Evolutionary conservation across 768 basidiomycete genomes (phyloP), one percentile per base, ranked within the genome.

Genomic region (Pleurotus giganteus): DNA sequence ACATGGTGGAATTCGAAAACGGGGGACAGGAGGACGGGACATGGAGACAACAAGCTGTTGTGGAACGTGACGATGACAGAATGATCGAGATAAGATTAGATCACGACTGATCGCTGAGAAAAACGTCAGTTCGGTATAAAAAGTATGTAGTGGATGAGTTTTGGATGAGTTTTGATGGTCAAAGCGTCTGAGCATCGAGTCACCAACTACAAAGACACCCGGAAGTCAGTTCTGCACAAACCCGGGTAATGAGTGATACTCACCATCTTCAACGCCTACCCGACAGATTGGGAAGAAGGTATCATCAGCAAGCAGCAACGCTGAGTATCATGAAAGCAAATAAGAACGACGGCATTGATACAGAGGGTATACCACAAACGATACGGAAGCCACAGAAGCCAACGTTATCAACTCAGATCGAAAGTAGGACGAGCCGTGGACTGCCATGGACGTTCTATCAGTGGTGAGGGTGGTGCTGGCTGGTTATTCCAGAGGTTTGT

Each of bases 401-500:
- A 5, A 46, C 70, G n/a, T n/a, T 57, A 78, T 53, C 71, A 67
- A 56, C 69, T 68, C 46, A 76, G 65, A 61, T 78, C 76, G 41
- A 75, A 55, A 39, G 68, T 67, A 11, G 71, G 66, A 23, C 73
- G 73, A 45, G 62, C 67, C 46, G 68, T 71, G 31, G 69, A 60
- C 49, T 65, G 75, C 80, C 81, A 82, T 55, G 73, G 63, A 53
- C 78, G 69, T 29, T 81, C 81, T 37, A 72, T 65, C 23, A 73
- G 56, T 12, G 77, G 70, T 46, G 68, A 65, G 65, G 77, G 73
- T 3, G 76, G 71, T 13, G 68, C 61, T 2, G 73, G 70, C 24
- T 75, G 75, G 56, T 73, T 73, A 15, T 66, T 69, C 73, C 76
- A 78, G 23, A 72, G 55, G 21, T 34, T 51, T 23, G 66, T 69